Percentiles rank a stretch among this genome's conserved stretches.
These are phyloP conservation scores for Fusarium equiseti DNA, from an alignment of 2,329 filamentous ascomycete genomes.

Conservation along the genomic window DNA sequence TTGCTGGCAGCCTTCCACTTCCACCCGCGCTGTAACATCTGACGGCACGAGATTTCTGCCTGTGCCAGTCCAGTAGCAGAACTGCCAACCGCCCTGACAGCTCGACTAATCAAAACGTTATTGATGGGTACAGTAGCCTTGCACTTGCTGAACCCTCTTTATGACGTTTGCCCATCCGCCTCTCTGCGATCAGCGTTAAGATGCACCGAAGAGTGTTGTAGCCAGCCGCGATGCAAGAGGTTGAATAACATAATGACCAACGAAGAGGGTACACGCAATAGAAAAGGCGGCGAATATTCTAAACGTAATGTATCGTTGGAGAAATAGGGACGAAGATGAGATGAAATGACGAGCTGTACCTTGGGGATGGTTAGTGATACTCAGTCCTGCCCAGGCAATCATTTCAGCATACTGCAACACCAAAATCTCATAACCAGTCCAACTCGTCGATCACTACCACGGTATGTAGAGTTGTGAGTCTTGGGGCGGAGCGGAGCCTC, in stretches of 20 bases:
- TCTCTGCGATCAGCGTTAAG: conserved; percentile 14
- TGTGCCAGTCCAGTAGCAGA: neutral
- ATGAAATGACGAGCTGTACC: neutral
- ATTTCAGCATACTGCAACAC: neutral
- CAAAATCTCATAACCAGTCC: neutral
- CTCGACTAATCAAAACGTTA: conserved; percentile 5
- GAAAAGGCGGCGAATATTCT: neutral
- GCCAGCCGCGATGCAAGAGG: conserved; percentile 6
- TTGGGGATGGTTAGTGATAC: neutral
- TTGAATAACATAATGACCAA: neutral
- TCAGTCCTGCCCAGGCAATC: neutral
- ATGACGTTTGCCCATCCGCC: conserved; percentile 11
- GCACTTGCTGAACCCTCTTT: neutral
- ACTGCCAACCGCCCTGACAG: neutral
- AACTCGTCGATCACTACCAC: conserved; percentile 6
- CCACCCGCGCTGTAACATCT: neutral
- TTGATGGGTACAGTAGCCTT: neutral
- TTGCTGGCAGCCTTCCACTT: conserved; percentile 18
- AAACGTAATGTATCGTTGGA: neutral
- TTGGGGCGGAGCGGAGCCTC: conserved; percentile 42
- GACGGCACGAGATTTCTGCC: conserved; percentile 1
- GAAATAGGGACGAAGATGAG: neutral
- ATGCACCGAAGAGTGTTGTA: conserved; percentile 2
- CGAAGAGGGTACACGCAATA: neutral
- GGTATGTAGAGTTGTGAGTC: conserved; percentile 5